These are phyloP conservation scores for Euphorbia peplus DNA, from an alignment of 345 rosid genomes.

Conservation along the genomic window DNA sequence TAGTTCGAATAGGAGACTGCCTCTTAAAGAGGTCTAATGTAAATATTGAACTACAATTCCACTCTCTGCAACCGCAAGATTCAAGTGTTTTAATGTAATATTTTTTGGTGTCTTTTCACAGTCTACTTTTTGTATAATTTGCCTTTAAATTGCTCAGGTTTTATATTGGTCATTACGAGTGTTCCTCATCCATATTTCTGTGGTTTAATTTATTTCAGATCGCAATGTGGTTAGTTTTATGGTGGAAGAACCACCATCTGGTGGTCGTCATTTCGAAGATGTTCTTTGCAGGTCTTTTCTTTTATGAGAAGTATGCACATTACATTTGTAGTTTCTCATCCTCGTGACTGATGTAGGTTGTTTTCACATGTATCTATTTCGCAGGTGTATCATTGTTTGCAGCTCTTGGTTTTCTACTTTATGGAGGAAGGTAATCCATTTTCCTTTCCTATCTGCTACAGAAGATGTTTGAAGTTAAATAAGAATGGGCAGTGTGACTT, in stretches of 20 bases:
- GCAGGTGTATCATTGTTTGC: constrained; percentile 82
- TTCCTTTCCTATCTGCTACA: neutral
- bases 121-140: neutral
- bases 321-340: neutral
- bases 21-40: too few species aligned
- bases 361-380: constrained; percentile 5
- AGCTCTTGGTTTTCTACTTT: constrained; percentile 81
- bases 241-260: constrained; percentile 68
- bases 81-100: neutral
- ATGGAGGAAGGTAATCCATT: constrained; percentile 78
- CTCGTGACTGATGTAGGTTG: constrained; percentile 15
- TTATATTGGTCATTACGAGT: neutral
- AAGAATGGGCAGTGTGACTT: neutral
- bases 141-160: neutral
- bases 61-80: neutral
- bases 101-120: neutral
- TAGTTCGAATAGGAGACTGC: too few species aligned
- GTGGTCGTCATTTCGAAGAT: constrained; percentile 60
- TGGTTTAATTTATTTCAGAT: constrained; percentile 39
- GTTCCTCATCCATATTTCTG: neutral
- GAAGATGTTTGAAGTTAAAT: neutral
- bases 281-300: constrained; percentile 73
- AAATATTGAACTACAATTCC: neutral
- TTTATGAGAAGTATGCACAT: constrained; percentile 1
- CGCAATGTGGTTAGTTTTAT: constrained; percentile 72